Base-by-base conservation (phyloP, 2,329 filamentous ascomycete genomes). In the Harringtonia aguacate region DNA sequence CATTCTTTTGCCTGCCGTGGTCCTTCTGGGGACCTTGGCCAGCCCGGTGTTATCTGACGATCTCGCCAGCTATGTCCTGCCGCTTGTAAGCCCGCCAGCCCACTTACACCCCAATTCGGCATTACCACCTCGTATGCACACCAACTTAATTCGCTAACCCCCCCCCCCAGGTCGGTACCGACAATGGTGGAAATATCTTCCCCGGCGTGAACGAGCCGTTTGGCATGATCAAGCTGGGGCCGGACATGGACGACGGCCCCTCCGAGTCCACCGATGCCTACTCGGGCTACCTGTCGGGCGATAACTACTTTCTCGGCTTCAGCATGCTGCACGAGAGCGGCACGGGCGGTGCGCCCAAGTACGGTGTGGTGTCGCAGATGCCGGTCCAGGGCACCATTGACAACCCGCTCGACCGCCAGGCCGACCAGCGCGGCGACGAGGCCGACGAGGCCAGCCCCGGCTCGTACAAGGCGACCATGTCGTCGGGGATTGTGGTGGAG, bases 331-430 rank as follows among this genome's bases (percentile, higher is more conserved):
- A 82, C 50, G 77, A 81, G 55, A 75, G 72, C 48, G 79, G 79
- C 4, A 85, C 79, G 0, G 81, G 81, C 8, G 81, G 81, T 2
- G 77, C 77, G 2, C 78, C 81, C 1, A 84, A 84, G 56, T 85
- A 84, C 48, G 81, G 81, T 5, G 76, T 81, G 2, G 72, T 80
- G 28, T 65, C 73, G 2, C 77, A 80, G 57, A 66, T 80, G 58
- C 77, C 75, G 0, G 58, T 75, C 1, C 53, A 70, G 0, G 74
- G 73, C 0, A 27, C 46, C 2, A 21, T 44, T 7, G 15, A 39
- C 20, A 46, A 48, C 15, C 46, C 55, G 15, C 58, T 78, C 35
- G 53, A 51, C 8, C 71, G 82, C 46, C 77, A 78, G 3, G 60
- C 83, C 21, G 65, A 61, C 5, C 69, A 75, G 48, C 64, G 75